Evolutionary conservation across 768 basidiomycete genomes (phyloP).

Genomic region (Pleurotus eryngii): DNA sequence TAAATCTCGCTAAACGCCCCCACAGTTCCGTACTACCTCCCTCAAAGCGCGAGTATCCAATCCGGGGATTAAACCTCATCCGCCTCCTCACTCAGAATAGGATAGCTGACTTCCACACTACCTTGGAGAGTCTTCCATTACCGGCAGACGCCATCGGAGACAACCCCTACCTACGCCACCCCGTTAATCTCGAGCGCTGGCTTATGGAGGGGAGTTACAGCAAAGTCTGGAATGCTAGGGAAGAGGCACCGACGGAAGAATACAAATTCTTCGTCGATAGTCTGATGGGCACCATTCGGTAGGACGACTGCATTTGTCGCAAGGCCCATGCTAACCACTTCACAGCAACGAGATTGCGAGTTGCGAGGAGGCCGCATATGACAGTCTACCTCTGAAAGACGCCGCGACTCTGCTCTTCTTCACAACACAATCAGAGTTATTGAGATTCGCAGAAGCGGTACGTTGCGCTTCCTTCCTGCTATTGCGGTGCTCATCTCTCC

Average conservation of each 20-base stretch:
- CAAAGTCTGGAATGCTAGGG: slow-evolving; percentile 95
- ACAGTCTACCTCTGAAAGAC: slow-evolving; percentile 85
- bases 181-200: slow-evolving; percentile 92
- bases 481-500: slow-evolving; percentile 9
- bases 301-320: slow-evolving; percentile 14
- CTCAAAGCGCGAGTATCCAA: slow-evolving; percentile 83
- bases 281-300: slow-evolving; percentile 93
- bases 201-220: slow-evolving; percentile 99
- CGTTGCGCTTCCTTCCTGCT: slow-evolving; percentile 39
- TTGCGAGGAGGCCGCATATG: slow-evolving; percentile 93
- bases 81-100: slow-evolving; percentile 92
- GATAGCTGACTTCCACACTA: slow-evolving; percentile 97
- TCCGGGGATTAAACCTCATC: slow-evolving; percentile 92
- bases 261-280: slow-evolving; percentile 94
- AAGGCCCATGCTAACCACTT: background rate
- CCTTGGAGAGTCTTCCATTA: slow-evolving; percentile 82
- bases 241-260: slow-evolving; percentile 89
- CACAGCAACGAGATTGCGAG: slow-evolving; percentile 93
- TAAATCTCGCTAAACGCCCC: slow-evolving; percentile 1
- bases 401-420: slow-evolving; percentile 93
- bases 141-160: slow-evolving; percentile 63
- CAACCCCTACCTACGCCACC: slow-evolving; percentile 77
- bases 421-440: slow-evolving; percentile 72
- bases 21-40: slow-evolving; percentile 70
- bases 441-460: slow-evolving; percentile 72